These are phyloP conservation scores for Candida freyschussii DNA, from an alignment of 1,139 yeast genomes.

Conservation along the genomic window DNA sequence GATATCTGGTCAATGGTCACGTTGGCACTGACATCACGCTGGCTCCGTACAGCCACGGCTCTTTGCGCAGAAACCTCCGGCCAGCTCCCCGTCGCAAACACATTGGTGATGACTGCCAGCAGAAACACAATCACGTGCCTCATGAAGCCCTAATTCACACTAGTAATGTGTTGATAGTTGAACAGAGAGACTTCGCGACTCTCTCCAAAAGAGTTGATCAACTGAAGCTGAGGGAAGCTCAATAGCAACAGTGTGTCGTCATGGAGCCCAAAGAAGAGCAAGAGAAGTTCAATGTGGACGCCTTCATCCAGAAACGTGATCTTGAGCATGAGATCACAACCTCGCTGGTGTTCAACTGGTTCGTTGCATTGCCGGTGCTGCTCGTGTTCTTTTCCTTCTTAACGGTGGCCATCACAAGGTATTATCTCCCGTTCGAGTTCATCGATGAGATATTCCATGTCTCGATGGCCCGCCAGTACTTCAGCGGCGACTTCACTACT, in stretches of 20 bases:
- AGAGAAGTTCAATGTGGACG: not conserved
- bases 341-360: constrained; percentile 25
- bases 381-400: constrained; percentile 9
- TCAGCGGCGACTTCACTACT: constrained; percentile 48
- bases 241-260: too few species aligned
- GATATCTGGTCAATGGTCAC: constrained; percentile 55
- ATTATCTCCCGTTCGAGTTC: constrained; percentile 21
- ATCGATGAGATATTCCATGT: constrained; percentile 82
- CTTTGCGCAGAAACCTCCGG: constrained; percentile 23
- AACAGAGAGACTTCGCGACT: too few species aligned
- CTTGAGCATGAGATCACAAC: constrained; percentile 23
- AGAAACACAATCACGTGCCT: too few species aligned
- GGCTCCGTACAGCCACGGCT: constrained; percentile 49
- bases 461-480: constrained; percentile 68
- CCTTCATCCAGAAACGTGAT: constrained; percentile 13
- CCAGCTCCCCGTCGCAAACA: too few species aligned
- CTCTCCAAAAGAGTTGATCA: too few species aligned
- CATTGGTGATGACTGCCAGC: too few species aligned
- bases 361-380: constrained; percentile 19
- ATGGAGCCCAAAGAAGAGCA: not conserved
- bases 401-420: constrained; percentile 16
- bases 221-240: too few species aligned
- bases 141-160: too few species aligned
- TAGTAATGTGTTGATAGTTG: too few species aligned
- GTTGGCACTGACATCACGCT: constrained; percentile 59